A percentile compares a stretch with the other conserved stretches of the same genome.
Evolutionary conservation across 73 alveolate genomes (phyloP).

Genomic region (Blepharisma stoltei): DNA sequence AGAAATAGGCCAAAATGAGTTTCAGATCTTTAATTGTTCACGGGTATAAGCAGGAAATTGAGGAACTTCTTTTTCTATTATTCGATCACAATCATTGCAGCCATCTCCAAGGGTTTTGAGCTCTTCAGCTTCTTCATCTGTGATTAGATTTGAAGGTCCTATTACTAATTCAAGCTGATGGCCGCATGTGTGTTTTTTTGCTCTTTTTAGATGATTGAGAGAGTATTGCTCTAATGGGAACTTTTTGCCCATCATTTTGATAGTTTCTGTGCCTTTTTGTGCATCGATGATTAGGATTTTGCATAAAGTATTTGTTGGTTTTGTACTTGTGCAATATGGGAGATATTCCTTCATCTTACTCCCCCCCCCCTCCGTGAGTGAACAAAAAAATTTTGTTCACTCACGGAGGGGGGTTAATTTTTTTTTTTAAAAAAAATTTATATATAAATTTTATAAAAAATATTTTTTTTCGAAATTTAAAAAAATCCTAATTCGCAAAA

Average conservation of each 20-base stretch:
- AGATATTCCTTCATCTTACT: too few relatives aligned
- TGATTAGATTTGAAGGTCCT: neutral
- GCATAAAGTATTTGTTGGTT: too few relatives aligned
- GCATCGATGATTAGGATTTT: too few relatives aligned
- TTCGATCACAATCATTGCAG: neutral
- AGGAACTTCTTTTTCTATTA: neutral
- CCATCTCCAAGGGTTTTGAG: neutral
- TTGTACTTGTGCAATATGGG: too few relatives aligned
- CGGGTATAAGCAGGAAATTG: neutral
- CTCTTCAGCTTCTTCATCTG: neutral
- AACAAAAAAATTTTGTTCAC: too few relatives aligned
- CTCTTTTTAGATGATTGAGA: slow-evolving; percentile 18
- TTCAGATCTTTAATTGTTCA: neutral
- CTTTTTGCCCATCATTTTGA: neutral
- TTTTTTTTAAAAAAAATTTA: too few relatives aligned
- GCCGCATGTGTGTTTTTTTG: neutral
- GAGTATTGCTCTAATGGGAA: slow-evolving; percentile 2
- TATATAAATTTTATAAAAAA: too few relatives aligned
- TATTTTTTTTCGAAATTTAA: too few relatives aligned
- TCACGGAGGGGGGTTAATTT: too few relatives aligned
- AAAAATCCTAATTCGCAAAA: too few relatives aligned
- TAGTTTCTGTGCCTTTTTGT: too few relatives aligned
- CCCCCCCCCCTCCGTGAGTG: too few relatives aligned
- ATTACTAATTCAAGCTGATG: neutral
- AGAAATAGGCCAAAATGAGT: neutral